Base-by-base conservation (phyloP, 371 early-diverging fungal species). In the Syncephalastrum monosporum region DNA sequence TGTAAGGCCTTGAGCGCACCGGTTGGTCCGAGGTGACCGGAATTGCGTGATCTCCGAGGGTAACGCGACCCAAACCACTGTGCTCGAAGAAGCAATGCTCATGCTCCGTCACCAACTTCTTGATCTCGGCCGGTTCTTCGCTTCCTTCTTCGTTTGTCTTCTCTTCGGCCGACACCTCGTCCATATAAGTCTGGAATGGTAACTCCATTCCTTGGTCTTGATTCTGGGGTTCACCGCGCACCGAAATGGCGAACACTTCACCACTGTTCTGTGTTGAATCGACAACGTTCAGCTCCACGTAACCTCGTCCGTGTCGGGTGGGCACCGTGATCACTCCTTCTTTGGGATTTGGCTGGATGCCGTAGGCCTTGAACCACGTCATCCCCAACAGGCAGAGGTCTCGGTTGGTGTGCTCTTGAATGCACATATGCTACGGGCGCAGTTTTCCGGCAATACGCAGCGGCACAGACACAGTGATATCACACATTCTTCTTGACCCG, bases 291-390 rank as follows among this genome's bases (percentile, higher is more conserved):
- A 64, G 42, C 3, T 38, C 45, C 5, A 59, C 41, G 0, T n/a
- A 14, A 16, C 56, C 56, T 27, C 24, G 10, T 3, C 61, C 59
- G 25, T 41, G 21, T 10, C 33, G 43, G 10, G 57, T 50, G 24
- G 64, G 64, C 5, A 64, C 41, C 4, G 16, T 16, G 7, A 64
- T 56, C 25, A 24, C n/a, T 0, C 50, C 48, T 0, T 45, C 24
- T 1, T 7, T 33, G 7, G 53, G 14, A 25, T 58, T 38, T 0
- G 52, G 6, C 2, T 42, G 43, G 8, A 67, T 33, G 42, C 60
- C 58, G 57, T 63, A 61, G 0, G 60, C 54, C 27, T 55, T 56
- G 24, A 67, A 57, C 52, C 59, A 67, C 6, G 63, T 56, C 4
- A 62, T 41, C 21, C 67, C 67, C 0, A 67, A 10, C 1, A 63